Conservation (phyloP, 495 filamentous ascomycete genomes). For the Neurospora sp. region DNA sequence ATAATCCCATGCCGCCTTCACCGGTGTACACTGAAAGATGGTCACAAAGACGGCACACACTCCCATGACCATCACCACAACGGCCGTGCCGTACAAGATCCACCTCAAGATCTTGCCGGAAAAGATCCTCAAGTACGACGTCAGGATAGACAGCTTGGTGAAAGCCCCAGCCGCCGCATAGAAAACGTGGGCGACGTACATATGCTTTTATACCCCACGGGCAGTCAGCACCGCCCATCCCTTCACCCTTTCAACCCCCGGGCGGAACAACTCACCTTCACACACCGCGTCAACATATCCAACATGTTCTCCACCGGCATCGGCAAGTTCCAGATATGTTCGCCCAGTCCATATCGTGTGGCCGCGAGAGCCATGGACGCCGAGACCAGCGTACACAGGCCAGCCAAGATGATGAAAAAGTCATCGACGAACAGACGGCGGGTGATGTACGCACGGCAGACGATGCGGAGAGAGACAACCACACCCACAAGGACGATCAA, state of each 20-base stretch:
- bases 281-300: conserved; percentile 6
- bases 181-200: conserved; percentile 18
- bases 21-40: conserved; percentile 38
- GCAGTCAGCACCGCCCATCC: too few relatives aligned
- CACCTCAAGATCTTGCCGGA: conserved; percentile 9
- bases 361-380: conserved; percentile 11
- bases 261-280: conserved; percentile 1
- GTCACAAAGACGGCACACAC: conserved; percentile 33
- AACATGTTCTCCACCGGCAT: conserved; percentile 6
- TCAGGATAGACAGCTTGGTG: conserved; percentile 23
- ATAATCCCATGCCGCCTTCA: conserved; percentile 34
- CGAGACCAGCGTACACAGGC: conserved; percentile 14
- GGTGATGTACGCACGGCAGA: conserved; percentile 11
- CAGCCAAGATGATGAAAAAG: conserved; percentile 18
- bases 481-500: conserved; percentile 12
- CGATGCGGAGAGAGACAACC: conserved; percentile 7
- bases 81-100: conserved; percentile 7
- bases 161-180: conserved; percentile 19
- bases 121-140: conserved; percentile 23
- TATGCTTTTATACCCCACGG: too few relatives aligned
- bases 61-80: conserved; percentile 26
- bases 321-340: conserved; percentile 21
- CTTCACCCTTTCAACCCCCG: background rate
- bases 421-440: conserved; percentile 12
- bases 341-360: conserved; percentile 15